Percentiles rank a stretch among this genome's conserved stretches.
These are phyloP conservation scores for Polyporus arcularius DNA, from an alignment of 768 basidiomycete species.

Conservation along the genomic window DNA sequence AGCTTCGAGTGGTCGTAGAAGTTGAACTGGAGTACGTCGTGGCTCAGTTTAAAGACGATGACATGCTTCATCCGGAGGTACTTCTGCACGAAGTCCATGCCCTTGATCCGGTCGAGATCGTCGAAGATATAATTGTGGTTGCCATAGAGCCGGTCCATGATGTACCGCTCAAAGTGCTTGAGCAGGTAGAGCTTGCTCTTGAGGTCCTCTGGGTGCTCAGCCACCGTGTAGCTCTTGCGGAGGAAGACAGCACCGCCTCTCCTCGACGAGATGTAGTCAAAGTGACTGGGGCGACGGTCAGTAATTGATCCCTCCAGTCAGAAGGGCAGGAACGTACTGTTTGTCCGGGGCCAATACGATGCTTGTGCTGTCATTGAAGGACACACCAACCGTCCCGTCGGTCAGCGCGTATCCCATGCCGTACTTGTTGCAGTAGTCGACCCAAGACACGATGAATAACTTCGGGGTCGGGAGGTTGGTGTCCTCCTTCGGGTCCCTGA, in stretches of 20 bases:
- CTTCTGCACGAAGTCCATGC: conserved; percentile 96
- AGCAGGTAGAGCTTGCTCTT: conserved; percentile 90
- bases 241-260: conserved; percentile 66
- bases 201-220: conserved; percentile 76
- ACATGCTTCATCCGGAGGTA: conserved; percentile 97
- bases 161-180: conserved; percentile 93
- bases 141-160: conserved; percentile 86
- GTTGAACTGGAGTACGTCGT: conserved; percentile 99
- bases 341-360: conserved; percentile 85
- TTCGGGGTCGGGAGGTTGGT: conserved; percentile 58
- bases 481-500: conserved; percentile 63
- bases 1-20: conserved; percentile 98
- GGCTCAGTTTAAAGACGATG: conserved; percentile 94
- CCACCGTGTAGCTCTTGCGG: conserved; percentile 70
- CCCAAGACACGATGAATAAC: conserved; percentile 97
- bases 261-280: conserved; percentile 83
- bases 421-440: conserved; percentile 98
- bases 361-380: conserved; percentile 95
- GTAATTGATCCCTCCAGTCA: neutral
- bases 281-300: conserved; percentile 54
- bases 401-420: conserved; percentile 99
- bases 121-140: conserved; percentile 83
- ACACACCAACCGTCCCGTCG: conserved; percentile 91
- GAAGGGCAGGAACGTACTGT: conserved; percentile 53
- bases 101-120: conserved; percentile 65